These are phyloP conservation scores for Wickerhamomyces subpelliculosus DNA, from an alignment of 805 yeast species.

Conservation along the genomic window DNA sequence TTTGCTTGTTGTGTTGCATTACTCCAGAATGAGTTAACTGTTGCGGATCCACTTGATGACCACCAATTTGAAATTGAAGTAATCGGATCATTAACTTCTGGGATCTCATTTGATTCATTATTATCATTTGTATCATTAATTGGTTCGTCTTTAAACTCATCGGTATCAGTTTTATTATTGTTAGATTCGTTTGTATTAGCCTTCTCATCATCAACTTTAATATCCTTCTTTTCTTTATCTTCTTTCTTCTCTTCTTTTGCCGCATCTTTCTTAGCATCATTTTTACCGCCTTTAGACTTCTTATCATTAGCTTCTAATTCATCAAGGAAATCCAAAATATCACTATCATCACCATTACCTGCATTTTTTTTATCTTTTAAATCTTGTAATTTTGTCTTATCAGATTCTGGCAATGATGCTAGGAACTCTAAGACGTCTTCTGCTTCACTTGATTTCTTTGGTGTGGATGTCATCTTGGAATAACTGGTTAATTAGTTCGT, in stretches of 20 bases:
- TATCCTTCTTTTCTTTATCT: slow-evolving; percentile 15
- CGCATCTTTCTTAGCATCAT: slow-evolving; percentile 1
- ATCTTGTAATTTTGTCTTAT: slow-evolving; percentile 17
- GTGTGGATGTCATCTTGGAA: slow-evolving; percentile 12
- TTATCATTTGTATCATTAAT: slow-evolving; percentile 11
- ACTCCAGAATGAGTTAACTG: slow-evolving; percentile 64
- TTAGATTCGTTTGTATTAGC: slow-evolving; percentile 11
- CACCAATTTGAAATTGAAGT: slow-evolving; percentile 69
- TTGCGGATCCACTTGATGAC: slow-evolving; percentile 60
- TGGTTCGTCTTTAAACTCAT: slow-evolving; percentile 11
- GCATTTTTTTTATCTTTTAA: slow-evolving; percentile 36
- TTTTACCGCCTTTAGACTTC: too few species aligned
- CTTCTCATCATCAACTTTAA: slow-evolving; percentile 9
- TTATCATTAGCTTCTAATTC: slow-evolving; percentile 47
- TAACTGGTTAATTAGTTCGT: not conserved
- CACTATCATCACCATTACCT: slow-evolving; percentile 26
- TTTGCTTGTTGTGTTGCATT: slow-evolving; percentile 45
- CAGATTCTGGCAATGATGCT: slow-evolving; percentile 64
- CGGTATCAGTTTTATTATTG: slow-evolving; percentile 16
- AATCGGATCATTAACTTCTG: slow-evolving; percentile 48
- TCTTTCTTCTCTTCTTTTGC: slow-evolving; percentile 3
- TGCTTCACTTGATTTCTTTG: slow-evolving; percentile 40
- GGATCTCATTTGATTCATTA: slow-evolving; percentile 13
- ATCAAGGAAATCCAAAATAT: slow-evolving; percentile 43
- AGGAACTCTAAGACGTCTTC: slow-evolving; percentile 77